Evolutionary conservation across 345 rosid species (phyloP).

Genomic region (Lumnitzera racemosa): DNA sequence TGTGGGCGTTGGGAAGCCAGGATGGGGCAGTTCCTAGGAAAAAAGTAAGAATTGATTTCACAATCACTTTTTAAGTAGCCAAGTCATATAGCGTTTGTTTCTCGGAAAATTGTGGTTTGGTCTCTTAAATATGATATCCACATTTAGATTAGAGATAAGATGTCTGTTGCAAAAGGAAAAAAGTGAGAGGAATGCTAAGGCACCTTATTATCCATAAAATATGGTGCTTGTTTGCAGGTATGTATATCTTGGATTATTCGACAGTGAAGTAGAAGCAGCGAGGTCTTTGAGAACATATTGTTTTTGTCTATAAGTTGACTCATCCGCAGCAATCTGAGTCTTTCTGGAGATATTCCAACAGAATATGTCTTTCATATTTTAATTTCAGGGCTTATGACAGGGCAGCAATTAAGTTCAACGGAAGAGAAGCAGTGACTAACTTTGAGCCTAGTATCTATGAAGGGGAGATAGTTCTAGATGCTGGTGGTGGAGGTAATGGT

Average conservation of each 20-base stretch:
- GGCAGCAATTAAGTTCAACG: slow-evolving; percentile 40
- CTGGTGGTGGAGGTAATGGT: slow-evolving; percentile 25
- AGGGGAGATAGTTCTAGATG: slow-evolving; percentile 16
- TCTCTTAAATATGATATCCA: no score
- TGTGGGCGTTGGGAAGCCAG: slow-evolving; percentile 60
- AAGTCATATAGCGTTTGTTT: no score
- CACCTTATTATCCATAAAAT: no score
- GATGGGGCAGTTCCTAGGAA: slow-evolving; percentile 53
- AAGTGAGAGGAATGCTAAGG: no score
- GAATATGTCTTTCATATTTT: slow-evolving; percentile 6
- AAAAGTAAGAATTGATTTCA: slow-evolving; percentile 35
- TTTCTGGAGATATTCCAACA: not conserved
- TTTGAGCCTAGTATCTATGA: slow-evolving; percentile 35
- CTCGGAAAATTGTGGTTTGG: no score
- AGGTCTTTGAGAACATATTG: slow-evolving; percentile 25
- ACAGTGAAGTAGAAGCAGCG: slow-evolving; percentile 52
- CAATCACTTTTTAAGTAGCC: not conserved
- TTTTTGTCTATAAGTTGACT: not conserved
- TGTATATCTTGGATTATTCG: slow-evolving; percentile 43
- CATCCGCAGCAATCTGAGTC: not conserved
- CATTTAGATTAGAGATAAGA: no score
- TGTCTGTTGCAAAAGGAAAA: no score
- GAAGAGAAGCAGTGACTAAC: slow-evolving; percentile 54
- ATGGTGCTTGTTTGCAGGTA: slow-evolving; percentile 37
- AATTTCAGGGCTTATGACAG: slow-evolving; percentile 52